Conservation (phyloP, 352 stramenopile genomes). For the Phytophthora melonis region DNA sequence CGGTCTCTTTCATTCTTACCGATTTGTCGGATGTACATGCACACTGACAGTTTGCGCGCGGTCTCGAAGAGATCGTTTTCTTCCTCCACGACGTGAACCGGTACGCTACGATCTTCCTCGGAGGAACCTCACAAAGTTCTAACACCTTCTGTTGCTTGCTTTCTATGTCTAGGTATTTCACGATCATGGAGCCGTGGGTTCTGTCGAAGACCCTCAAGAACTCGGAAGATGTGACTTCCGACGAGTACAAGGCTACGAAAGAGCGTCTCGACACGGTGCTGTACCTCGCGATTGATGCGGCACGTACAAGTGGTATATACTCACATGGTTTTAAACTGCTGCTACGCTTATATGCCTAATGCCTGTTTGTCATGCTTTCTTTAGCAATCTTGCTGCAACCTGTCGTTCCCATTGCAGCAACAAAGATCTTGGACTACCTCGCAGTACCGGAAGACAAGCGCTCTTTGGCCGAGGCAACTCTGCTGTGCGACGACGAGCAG, state of each 20-base stretch:
- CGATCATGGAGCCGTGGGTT: constrained; percentile 81
- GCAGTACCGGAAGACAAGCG: constrained; percentile 57
- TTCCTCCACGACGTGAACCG: constrained; percentile 87
- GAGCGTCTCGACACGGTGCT: constrained; percentile 71
- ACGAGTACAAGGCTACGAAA: constrained; percentile 45
- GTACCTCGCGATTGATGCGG: constrained; percentile 78
- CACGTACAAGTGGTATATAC: constrained; percentile 69
- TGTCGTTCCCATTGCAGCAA: constrained; percentile 62
- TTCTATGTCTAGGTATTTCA: constrained; percentile 65
- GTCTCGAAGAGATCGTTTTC: constrained; percentile 80
- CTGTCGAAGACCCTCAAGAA: constrained; percentile 69
- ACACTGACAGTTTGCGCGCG: constrained; percentile 62
- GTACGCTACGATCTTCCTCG: constrained; percentile 27
- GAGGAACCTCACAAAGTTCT: background rate
- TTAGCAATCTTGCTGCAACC: constrained; percentile 81
- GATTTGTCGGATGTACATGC: constrained; percentile 10
- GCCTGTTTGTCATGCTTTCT: background rate
- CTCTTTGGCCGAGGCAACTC: constrained; percentile 58
- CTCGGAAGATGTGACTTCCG: constrained; percentile 34
- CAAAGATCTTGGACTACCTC: constrained; percentile 80
- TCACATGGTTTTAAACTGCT: background rate
- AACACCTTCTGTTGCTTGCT: background rate
- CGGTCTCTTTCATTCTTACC: background rate
- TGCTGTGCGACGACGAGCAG: constrained; percentile 45
- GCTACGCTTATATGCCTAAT: background rate